Evolutionary conservation across 2,329 filamentous ascomycete species (phyloP).

Genomic region (Diaporthe aspalathi): DNA sequence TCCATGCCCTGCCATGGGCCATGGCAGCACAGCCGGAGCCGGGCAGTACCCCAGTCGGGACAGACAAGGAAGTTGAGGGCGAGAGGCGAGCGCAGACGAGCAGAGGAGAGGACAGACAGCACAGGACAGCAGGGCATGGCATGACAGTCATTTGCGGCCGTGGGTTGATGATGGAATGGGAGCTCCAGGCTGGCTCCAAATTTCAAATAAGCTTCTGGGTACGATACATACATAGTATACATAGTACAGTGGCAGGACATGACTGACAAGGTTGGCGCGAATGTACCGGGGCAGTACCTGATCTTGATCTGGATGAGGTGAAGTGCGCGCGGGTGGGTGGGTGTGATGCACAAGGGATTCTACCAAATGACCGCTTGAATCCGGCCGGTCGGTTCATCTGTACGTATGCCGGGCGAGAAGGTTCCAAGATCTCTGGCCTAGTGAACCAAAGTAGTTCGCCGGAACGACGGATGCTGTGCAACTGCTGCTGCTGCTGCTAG

Average conservation of each 20-base stretch:
- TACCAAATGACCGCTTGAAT: conserved; percentile 17
- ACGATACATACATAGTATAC: too few species aligned
- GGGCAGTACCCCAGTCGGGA: background rate
- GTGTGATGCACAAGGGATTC: conserved; percentile 1
- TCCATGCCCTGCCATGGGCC: too few species aligned
- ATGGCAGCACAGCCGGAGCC: conserved; percentile 11
- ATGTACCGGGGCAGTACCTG: background rate
- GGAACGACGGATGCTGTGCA: conserved; percentile 18
- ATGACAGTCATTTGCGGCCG: conserved; percentile 28
- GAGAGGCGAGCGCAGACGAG: too few species aligned
- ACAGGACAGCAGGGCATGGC: background rate
- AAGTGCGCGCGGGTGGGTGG: background rate
- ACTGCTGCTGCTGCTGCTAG: conserved; percentile 17
- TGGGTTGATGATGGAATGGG: conserved; percentile 32
- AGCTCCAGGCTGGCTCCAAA: conserved; percentile 20
- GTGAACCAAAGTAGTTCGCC: background rate
- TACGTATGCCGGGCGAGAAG: conserved; percentile 3
- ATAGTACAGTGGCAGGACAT: background rate
- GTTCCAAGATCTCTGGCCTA: conserved; percentile 9
- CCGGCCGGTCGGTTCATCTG: conserved; percentile 27
- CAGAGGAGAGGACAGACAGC: background rate
- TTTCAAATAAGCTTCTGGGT: conserved; percentile 31
- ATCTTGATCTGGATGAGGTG: too few species aligned
- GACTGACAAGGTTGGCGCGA: background rate
- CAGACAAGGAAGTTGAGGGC: background rate